Evolutionary conservation across 345 rosid species (phyloP), one percentile per base, ranked within the genome.

Genomic region (Hibiscus mutabilis): DNA sequence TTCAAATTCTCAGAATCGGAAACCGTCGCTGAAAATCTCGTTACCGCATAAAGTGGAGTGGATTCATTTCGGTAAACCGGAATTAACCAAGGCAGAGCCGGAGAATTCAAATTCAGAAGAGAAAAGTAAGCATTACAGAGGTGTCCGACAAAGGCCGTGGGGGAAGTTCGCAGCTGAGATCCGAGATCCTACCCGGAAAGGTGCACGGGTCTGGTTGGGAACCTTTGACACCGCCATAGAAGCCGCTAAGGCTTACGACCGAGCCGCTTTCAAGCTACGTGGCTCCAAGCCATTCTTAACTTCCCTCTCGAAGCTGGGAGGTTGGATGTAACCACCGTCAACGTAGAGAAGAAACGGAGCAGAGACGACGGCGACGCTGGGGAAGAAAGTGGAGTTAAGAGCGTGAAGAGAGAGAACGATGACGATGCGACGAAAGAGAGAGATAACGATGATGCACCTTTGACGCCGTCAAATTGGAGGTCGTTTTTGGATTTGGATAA

Each of bases 101-200:
- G 52, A n/a, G 53, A 61, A 46, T 15, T 53, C 76, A 12, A 35
- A 55, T 1, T 56, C 57, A 1, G 83, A 81, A 35, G 82, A 78
- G 31, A 72, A 58, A 72, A 21, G 0, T 55, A 79, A 69, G 83
- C 97, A 85, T 60, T 91, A 89, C 82, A 87, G 98, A 80, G 98
- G 98, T n/a, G 97, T 93, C 66, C 80, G 97, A 69, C 83, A 72
- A 75, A 81, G 97, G 79, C 96, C 98, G 46, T 93, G 98, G 98
- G 98, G 98, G 2, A 93, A 91, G 79, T 93, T 82, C 79, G 98
- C 97, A 3, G 97, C 98, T 52, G 98, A 93, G 90, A 93, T 93
- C 75, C 83, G 98, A 7, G 98, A 93, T 66, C 98, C 98, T 4
- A 86, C 68, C 79, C 78, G 84, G 70, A 91, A 80, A 33, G 91